Conservation (phyloP, 805 yeast genomes). For the Metschnikowia rubicola region DNA sequence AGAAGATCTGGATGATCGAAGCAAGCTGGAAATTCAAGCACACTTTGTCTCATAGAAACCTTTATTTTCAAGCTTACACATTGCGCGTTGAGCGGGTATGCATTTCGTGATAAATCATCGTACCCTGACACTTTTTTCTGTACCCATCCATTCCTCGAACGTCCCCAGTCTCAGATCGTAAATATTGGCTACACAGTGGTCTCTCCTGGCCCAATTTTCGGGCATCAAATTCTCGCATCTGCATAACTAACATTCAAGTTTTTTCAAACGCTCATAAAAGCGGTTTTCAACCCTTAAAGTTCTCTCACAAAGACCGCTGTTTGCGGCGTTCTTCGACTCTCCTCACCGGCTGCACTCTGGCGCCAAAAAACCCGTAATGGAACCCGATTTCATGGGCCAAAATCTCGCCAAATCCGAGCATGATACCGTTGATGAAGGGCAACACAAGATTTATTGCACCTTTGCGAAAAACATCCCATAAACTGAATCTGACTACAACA, state of each 20-base stretch:
- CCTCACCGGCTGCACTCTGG: slow-evolving; percentile 49
- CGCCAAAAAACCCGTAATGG: slow-evolving; percentile 70
- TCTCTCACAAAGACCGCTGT: slow-evolving; percentile 11
- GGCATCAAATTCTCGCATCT: too few relatives aligned
- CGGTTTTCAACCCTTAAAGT: background rate
- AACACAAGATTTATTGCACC: slow-evolving; percentile 71
- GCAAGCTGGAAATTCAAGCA: too few relatives aligned
- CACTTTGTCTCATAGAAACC: too few relatives aligned
- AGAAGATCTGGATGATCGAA: too few relatives aligned
- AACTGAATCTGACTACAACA: slow-evolving; percentile 18
- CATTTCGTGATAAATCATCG: too few relatives aligned
- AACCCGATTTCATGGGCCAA: slow-evolving; percentile 91
- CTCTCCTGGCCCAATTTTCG: too few relatives aligned
- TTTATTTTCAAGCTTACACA: too few relatives aligned
- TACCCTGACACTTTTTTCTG: too few relatives aligned
- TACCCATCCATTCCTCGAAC: too few relatives aligned
- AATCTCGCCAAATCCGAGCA: slow-evolving; percentile 95
- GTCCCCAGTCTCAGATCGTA: too few relatives aligned
- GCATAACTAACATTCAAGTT: background rate
- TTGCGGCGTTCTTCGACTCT: slow-evolving; percentile 24
- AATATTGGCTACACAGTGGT: too few relatives aligned
- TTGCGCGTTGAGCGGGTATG: too few relatives aligned
- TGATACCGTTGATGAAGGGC: slow-evolving; percentile 89
- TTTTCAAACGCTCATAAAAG: background rate
- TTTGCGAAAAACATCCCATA: slow-evolving; percentile 42